phyloP scores from a whole-genome alignment of 192 early-diverging fungal genomes.

The Kickxella alabastrina region DNA sequence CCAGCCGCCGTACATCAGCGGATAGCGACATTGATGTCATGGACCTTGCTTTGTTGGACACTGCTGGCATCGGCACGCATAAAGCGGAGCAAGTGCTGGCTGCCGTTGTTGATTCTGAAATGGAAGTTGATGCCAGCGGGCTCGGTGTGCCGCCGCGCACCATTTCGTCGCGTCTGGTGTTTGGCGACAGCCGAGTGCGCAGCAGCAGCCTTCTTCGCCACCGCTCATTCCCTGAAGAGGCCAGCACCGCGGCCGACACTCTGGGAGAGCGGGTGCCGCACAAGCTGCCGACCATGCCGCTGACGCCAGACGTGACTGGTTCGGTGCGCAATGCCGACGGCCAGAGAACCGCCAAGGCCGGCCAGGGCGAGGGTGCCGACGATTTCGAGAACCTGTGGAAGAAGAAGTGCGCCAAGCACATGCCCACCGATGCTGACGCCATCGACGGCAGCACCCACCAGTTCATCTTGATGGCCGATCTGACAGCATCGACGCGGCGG shows the following conservation, averaged over 20 bases:
- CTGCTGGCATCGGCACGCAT: too few species aligned
- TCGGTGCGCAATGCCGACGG: not conserved
- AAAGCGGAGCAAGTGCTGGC: too few species aligned
- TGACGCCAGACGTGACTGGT: slow-evolving; percentile 6
- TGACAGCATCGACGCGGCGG: slow-evolving; percentile 81
- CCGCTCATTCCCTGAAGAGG: slow-evolving; percentile 21
- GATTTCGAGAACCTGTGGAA: slow-evolving; percentile 44
- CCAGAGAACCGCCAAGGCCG: not conserved
- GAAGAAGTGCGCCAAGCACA: slow-evolving; percentile 50
- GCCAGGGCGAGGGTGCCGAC: slow-evolving; percentile 5
- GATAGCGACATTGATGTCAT: slow-evolving; percentile 5
- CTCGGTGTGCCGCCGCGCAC: not conserved
- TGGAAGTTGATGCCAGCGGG: too few species aligned
- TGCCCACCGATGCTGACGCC: slow-evolving; percentile 40
- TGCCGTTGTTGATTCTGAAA: too few species aligned
- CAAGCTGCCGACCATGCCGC: not conserved
- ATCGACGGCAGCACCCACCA: slow-evolving; percentile 58
- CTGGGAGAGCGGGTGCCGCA: not conserved
- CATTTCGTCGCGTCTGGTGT: slow-evolving; percentile 5
- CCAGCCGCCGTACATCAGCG: slow-evolving; percentile 8
- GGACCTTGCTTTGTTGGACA: not conserved
- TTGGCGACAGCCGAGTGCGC: slow-evolving; percentile 8
- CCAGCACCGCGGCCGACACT: not conserved
- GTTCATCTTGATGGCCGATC: slow-evolving; percentile 91
- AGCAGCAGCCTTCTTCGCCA: slow-evolving; percentile 31